phyloP scores from a whole-genome alignment of 2,329 filamentous ascomycete genomes.

The Aspergillus felis region DNA sequence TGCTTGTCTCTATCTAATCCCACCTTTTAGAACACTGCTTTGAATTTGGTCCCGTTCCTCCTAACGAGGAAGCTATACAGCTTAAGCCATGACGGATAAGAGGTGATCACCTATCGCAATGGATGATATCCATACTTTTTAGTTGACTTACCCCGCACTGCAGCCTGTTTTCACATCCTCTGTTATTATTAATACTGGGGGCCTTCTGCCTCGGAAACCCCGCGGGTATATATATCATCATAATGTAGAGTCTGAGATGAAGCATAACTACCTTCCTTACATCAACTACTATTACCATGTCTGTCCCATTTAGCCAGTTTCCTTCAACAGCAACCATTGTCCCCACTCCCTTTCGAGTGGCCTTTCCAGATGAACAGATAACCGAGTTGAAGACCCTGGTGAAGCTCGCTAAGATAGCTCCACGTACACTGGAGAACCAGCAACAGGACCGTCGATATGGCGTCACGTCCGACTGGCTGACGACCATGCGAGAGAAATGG shows the following conservation, averaged over 20 bases:
- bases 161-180: not conserved
- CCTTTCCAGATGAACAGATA: conserved; percentile 43
- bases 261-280: not conserved
- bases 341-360: conserved; percentile 41
- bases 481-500: conserved; percentile 41
- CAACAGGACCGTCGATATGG: conserved; percentile 43
- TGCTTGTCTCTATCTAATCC: not conserved
- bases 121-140: not conserved
- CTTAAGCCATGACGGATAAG: not conserved
- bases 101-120: not conserved
- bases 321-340: conserved; percentile 35
- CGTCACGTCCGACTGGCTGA: conserved; percentile 47
- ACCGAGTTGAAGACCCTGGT: conserved; percentile 46
- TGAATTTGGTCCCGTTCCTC: not conserved
- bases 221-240: too few species aligned
- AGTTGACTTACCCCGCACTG: not conserved
- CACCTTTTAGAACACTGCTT: not conserved
- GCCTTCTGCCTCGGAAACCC: too few species aligned
- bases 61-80: not conserved
- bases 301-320: conserved; percentile 24
- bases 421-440: conserved; percentile 48
- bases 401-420: conserved; percentile 46
- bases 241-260: not conserved
- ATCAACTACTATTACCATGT: conserved; percentile 13
- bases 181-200: not conserved